Percentiles rank a stretch among this genome's conserved stretches.
Conservation (phyloP, 805 yeast species). For the Wickerhamiella parazyma region DNA sequence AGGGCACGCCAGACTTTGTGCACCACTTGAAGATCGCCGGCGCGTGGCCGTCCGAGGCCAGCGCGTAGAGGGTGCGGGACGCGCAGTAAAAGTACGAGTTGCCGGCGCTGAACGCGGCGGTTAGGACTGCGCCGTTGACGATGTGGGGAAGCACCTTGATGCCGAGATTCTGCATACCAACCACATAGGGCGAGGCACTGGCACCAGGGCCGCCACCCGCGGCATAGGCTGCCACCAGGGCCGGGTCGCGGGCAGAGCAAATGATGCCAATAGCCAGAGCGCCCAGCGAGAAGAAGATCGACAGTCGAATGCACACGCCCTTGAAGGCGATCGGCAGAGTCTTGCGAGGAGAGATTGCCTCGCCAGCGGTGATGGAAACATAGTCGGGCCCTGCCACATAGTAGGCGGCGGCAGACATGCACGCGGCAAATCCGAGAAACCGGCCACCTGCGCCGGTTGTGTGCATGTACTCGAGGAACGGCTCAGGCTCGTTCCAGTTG, state of each 20-base stretch:
- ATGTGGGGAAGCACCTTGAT: constrained; percentile 35
- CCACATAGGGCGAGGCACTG: constrained; percentile 49
- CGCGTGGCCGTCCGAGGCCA: constrained; percentile 60
- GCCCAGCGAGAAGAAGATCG: constrained; percentile 57
- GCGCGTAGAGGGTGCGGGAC: constrained; percentile 51
- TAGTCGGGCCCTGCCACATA: constrained; percentile 83
- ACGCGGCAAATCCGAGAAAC: constrained; percentile 58
- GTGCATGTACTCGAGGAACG: constrained; percentile 37
- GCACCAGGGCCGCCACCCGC: constrained; percentile 36
- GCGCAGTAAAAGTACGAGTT: constrained; percentile 69
- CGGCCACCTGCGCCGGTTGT: constrained; percentile 43
- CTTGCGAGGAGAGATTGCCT: constrained; percentile 55
- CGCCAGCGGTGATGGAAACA: constrained; percentile 75
- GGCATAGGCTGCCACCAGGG: constrained; percentile 41
- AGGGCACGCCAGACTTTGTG: constrained; percentile 56
- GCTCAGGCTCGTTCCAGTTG: constrained; percentile 44
- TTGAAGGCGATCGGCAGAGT: constrained; percentile 68
- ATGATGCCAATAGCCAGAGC: constrained; percentile 67
- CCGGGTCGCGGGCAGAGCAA: constrained; percentile 55
- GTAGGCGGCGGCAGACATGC: constrained; percentile 58
- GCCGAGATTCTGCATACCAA: constrained; percentile 54
- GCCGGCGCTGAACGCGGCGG: constrained; percentile 74
- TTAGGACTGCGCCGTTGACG: constrained; percentile 62
- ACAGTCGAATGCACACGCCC: constrained; percentile 55
- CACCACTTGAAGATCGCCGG: constrained; percentile 54